Conservation (phyloP, 2,329 filamentous ascomycete genomes). For the Hortaea werneckii region DNA sequence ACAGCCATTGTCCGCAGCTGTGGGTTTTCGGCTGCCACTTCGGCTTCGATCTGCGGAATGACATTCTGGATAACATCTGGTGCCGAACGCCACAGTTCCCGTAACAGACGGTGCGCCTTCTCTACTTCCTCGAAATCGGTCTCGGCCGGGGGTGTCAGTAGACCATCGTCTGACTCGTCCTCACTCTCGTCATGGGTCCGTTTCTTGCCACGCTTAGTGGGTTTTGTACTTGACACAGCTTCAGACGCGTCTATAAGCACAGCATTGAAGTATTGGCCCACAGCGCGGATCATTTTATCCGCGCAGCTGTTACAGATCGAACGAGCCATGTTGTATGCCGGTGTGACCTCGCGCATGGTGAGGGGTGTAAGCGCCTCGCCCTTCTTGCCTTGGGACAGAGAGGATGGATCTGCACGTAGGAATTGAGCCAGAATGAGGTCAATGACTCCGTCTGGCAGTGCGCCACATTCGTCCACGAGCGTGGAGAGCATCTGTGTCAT, state of each 20-base stretch:
- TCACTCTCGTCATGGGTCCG: conserved; percentile 31
- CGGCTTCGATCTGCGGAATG: conserved; percentile 84
- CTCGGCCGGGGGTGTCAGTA: conserved; percentile 50
- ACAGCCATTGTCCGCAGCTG: conserved; percentile 80
- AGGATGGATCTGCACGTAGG: conserved; percentile 67
- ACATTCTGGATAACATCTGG: conserved; percentile 85
- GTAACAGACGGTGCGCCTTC: conserved; percentile 80
- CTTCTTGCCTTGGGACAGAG: conserved; percentile 31
- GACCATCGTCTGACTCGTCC: conserved; percentile 33
- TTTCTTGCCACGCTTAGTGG: conserved; percentile 35
- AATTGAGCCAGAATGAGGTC: conserved; percentile 96
- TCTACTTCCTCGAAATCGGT: conserved; percentile 77
- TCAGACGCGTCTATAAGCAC: conserved; percentile 77
- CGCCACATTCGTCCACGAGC: conserved; percentile 74
- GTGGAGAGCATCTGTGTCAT: conserved; percentile 78
- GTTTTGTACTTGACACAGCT: conserved; percentile 14
- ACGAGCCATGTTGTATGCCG: conserved; percentile 94
- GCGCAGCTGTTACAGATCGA: conserved; percentile 80
- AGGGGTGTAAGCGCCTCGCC: conserved; percentile 28
- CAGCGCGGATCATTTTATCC: conserved; percentile 89
- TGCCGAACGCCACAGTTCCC: conserved; percentile 87
- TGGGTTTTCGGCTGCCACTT: conserved; percentile 81
- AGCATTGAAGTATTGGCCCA: conserved; percentile 94
- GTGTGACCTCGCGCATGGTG: conserved; percentile 67
- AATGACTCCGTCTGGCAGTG: conserved; percentile 69